A percentile compares a stretch with the other conserved stretches of the same genome.
phyloP scores from a whole-genome alignment of 306 rosid species.

The Abrus pulchellus region DNA sequence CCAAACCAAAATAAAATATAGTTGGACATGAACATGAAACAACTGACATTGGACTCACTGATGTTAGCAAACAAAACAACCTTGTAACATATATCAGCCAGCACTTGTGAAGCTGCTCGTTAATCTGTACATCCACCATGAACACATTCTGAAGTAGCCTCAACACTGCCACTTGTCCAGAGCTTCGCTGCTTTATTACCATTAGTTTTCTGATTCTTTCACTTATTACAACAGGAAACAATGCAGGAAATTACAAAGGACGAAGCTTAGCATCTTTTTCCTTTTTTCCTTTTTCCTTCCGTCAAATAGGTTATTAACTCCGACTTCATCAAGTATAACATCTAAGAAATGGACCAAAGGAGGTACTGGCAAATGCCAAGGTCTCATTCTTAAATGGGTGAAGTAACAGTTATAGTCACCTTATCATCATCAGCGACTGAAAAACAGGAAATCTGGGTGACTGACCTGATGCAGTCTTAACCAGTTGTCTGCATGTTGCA shows the following conservation, averaged over 20 bases:
- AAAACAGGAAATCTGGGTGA: slow-evolving; percentile 93
- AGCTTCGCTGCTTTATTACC: slow-evolving; percentile 49
- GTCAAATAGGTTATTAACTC: slow-evolving; percentile 41
- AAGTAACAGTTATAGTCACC: slow-evolving; percentile 40
- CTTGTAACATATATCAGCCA: slow-evolving; percentile 50
- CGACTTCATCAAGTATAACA: slow-evolving; percentile 35
- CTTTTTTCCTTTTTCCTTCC: slow-evolving; percentile 20
- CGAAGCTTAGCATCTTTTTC: slow-evolving; percentile 42
- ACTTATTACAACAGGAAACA: slow-evolving; percentile 47
- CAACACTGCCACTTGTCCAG: slow-evolving; percentile 38
- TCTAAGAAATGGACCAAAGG: slow-evolving; percentile 41
- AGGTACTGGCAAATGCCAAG: slow-evolving; percentile 35
- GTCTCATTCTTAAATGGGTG: slow-evolving; percentile 45
- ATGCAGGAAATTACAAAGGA: slow-evolving; percentile 46
- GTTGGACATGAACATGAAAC: slow-evolving; percentile 39
- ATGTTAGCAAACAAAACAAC: slow-evolving; percentile 51
- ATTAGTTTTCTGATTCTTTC: slow-evolving; percentile 18
- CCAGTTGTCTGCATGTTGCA: slow-evolving; percentile 70
- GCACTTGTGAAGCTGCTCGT: slow-evolving; percentile 54
- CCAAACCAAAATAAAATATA: slow-evolving; percentile 47
- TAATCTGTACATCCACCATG: slow-evolving; percentile 49
- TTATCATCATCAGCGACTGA: slow-evolving; percentile 63
- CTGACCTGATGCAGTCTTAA: slow-evolving; percentile 70
- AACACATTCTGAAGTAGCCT: slow-evolving; percentile 44
- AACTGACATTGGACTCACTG: slow-evolving; percentile 39